These are phyloP conservation scores for Ophiostoma piceae DNA, from an alignment of 2,329 filamentous ascomycete genomes.

Conservation along the genomic window DNA sequence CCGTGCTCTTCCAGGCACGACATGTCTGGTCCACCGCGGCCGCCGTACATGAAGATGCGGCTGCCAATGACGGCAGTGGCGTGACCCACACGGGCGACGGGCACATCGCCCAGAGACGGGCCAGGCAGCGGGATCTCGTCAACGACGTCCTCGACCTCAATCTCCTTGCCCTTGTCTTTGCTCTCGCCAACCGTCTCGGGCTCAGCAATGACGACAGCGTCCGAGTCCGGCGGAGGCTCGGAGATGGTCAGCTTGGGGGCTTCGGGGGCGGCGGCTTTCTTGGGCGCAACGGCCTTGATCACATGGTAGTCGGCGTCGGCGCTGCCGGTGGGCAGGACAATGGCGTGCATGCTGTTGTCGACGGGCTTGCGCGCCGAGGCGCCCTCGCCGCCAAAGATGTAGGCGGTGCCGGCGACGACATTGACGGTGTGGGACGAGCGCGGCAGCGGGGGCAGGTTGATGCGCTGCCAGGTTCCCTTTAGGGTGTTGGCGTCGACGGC, in stretches of 20 bases:
- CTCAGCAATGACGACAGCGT: constrained; percentile 25
- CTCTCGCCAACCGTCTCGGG: constrained; percentile 17
- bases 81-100: constrained; percentile 65
- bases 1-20: constrained; percentile 67
- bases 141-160: constrained; percentile 7
- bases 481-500: constrained; percentile 32
- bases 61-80: constrained; percentile 63
- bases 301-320: constrained; percentile 56
- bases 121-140: constrained; percentile 33
- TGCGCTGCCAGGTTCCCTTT: constrained; percentile 57
- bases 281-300: constrained; percentile 43
- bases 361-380: constrained; percentile 54
- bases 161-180: constrained; percentile 36
- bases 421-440: constrained; percentile 71
- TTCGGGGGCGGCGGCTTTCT: neutral
- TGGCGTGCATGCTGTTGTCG: constrained; percentile 66
- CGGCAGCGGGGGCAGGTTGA: constrained; percentile 52
- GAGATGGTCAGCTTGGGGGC: constrained; percentile 32
- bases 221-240: constrained; percentile 26
- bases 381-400: constrained; percentile 69
- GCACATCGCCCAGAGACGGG: constrained; percentile 44
- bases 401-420: constrained; percentile 50
- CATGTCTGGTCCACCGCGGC: constrained; percentile 65
- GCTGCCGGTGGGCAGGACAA: constrained; percentile 55
- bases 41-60: constrained; percentile 76